Conservation (phyloP, 2,329 filamentous ascomycete species). For the Dactylella cylindrospora region DNA sequence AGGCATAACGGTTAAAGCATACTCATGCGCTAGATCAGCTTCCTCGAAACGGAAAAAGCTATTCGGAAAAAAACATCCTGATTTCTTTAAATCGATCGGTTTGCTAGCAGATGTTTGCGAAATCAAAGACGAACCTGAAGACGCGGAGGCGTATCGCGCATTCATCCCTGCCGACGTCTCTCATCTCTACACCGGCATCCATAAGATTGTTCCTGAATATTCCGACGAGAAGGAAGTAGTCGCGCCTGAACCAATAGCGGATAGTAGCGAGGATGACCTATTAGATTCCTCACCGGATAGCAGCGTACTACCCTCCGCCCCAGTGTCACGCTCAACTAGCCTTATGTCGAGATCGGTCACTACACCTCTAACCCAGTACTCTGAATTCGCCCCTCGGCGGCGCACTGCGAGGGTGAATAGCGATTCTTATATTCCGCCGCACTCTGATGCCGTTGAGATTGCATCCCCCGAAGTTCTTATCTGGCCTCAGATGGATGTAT, state of each 20-base stretch:
- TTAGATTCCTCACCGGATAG: constrained; percentile 7
- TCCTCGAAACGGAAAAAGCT: constrained; percentile 21
- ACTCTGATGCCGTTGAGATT: constrained; percentile 16
- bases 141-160: constrained; percentile 25
- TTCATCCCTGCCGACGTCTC: constrained; percentile 17
- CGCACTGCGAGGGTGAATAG: background rate
- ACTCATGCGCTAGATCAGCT: constrained; percentile 19
- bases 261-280: background rate
- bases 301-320: constrained; percentile 10
- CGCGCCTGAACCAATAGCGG: background rate
- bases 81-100: constrained; percentile 25
- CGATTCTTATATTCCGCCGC: constrained; percentile 21
- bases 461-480: background rate
- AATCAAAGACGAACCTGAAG: constrained; percentile 20
- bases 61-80: constrained; percentile 24
- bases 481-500: background rate
- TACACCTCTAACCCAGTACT: constrained; percentile 24
- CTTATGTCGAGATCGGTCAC: constrained; percentile 6
- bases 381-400: constrained; percentile 1
- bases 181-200: constrained; percentile 20
- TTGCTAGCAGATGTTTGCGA: constrained; percentile 37
- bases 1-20: constrained; percentile 9
- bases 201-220: background rate
- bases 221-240: constrained; percentile 35
- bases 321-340: constrained; percentile 18